Conservation (phyloP, 257 asterid genomes). For the Plantago major region DNA sequence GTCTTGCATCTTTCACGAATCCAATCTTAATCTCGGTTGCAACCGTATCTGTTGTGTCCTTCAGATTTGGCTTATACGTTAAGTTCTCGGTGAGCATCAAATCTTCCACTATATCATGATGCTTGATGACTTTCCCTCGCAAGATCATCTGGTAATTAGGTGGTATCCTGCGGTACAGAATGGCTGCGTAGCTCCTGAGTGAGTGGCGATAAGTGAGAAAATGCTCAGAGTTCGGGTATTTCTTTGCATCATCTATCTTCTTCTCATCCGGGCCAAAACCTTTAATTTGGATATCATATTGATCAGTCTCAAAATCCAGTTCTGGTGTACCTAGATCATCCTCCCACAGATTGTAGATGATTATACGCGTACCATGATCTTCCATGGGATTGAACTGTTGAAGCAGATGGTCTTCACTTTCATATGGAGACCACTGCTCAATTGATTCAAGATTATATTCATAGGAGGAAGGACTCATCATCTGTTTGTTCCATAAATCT, state of each 20-base stretch:
- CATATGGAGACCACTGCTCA: slow-evolving; percentile 70
- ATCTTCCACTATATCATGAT: slow-evolving; percentile 48
- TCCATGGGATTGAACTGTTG: slow-evolving; percentile 50
- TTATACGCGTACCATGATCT: slow-evolving; percentile 72
- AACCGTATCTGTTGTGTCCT: slow-evolving; percentile 31
- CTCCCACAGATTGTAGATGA: slow-evolving; percentile 87
- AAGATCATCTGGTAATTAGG: slow-evolving; percentile 51
- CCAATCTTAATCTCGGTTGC: slow-evolving; percentile 53
- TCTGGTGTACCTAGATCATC: slow-evolving; percentile 60
- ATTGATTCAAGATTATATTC: slow-evolving; percentile 52
- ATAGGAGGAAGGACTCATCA: slow-evolving; percentile 28
- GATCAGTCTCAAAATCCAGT: slow-evolving; percentile 61
- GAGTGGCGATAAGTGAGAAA: slow-evolving; percentile 79
- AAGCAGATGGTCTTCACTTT: slow-evolving; percentile 57
- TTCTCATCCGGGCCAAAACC: slow-evolving; percentile 52
- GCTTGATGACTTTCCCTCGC: slow-evolving; percentile 54
- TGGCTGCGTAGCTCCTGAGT: slow-evolving; percentile 69
- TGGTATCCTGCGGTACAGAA: slow-evolving; percentile 57
- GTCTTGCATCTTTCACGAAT: slow-evolving; percentile 62
- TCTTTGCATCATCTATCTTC: slow-evolving; percentile 58
- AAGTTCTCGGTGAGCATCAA: slow-evolving; percentile 29
- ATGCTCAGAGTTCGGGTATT: slow-evolving; percentile 48
- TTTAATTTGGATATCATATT: slow-evolving; percentile 63
- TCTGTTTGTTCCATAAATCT: slow-evolving; percentile 39
- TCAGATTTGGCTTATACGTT: slow-evolving; percentile 49